A percentile compares a stretch with the other conserved stretches of the same genome.
phyloP scores from a whole-genome alignment of 169 alveolate species.

The Plasmodium ovale region DNA sequence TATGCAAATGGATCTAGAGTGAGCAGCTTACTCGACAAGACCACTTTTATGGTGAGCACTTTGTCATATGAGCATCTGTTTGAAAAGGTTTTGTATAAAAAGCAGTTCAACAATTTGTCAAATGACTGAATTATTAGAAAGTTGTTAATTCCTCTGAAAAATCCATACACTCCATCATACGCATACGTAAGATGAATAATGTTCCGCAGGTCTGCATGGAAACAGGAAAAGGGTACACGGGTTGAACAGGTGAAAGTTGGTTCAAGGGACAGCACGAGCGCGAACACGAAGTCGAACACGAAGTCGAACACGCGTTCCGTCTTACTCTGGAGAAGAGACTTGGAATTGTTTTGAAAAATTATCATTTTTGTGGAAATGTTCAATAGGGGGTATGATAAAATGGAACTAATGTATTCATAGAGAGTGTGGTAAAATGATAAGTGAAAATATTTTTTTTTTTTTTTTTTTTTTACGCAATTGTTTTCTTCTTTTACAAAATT shows the following conservation, averaged over 20 bases:
- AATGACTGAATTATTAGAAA: constrained; percentile 38
- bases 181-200: constrained; percentile 44
- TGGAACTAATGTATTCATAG: constrained; percentile 56
- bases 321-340: constrained; percentile 38
- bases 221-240: not conserved
- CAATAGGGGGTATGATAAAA: constrained; percentile 59
- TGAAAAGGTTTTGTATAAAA: constrained; percentile 39
- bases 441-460: constrained; percentile 50
- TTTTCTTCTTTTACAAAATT: constrained; percentile 61
- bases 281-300: too few species aligned
- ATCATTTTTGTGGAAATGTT: constrained; percentile 67
- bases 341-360: constrained; percentile 48
- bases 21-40: constrained; percentile 59
- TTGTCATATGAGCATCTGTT: constrained; percentile 60
- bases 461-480: constrained; percentile 56
- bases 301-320: not conserved
- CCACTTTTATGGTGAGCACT: constrained; percentile 69
- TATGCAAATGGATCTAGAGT: too few species aligned
- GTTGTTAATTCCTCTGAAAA: constrained; percentile 49
- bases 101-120: constrained; percentile 58
- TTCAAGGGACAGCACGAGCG: too few species aligned
- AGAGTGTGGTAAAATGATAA: constrained; percentile 53
- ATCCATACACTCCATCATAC: constrained; percentile 68
- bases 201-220: constrained; percentile 22
- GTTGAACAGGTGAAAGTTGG: not conserved